Conservation (phyloP, 2,329 filamentous ascomycete genomes). For the Cercospora sp. region DNA sequence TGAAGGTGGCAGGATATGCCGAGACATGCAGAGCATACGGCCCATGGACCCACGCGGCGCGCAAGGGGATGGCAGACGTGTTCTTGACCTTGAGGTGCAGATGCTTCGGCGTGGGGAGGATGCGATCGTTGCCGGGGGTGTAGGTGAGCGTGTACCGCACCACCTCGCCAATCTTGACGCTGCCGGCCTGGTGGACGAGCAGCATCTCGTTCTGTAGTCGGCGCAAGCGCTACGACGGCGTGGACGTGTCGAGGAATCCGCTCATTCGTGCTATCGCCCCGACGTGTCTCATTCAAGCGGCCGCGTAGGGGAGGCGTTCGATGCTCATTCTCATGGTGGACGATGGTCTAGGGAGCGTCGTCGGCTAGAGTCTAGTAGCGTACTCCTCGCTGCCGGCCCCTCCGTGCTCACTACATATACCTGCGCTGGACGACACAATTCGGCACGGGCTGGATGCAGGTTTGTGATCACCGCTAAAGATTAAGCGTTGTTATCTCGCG, state of each 20-base stretch:
- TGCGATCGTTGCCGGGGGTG: slow-evolving; percentile 82
- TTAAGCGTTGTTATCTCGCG: slow-evolving; percentile 4
- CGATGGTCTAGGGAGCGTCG: neutral
- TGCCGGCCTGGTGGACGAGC: slow-evolving; percentile 85
- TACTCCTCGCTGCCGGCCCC: neutral
- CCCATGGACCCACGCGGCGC: slow-evolving; percentile 93
- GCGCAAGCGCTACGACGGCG: neutral
- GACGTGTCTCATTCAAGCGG: neutral
- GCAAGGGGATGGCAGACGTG: slow-evolving; percentile 82
- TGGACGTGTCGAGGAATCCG: neutral
- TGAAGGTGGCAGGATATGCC: slow-evolving; percentile 79
- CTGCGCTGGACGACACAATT: neutral
- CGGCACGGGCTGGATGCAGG: neutral
- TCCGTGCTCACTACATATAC: neutral
- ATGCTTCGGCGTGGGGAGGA: slow-evolving; percentile 78
- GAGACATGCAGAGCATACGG: slow-evolving; percentile 89
- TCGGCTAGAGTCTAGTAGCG: neutral
- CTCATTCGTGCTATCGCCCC: neutral
- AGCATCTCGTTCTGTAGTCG: slow-evolving; percentile 61
- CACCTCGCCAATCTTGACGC: slow-evolving; percentile 91
- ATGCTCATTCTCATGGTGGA: neutral
- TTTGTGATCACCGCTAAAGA: slow-evolving; percentile 1
- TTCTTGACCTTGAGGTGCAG: slow-evolving; percentile 90
- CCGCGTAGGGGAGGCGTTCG: neutral
- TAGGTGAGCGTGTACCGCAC: slow-evolving; percentile 90